Base-by-base conservation (phyloP, 2,329 filamentous ascomycete species). In the Coniochaeta sp. region DNA sequence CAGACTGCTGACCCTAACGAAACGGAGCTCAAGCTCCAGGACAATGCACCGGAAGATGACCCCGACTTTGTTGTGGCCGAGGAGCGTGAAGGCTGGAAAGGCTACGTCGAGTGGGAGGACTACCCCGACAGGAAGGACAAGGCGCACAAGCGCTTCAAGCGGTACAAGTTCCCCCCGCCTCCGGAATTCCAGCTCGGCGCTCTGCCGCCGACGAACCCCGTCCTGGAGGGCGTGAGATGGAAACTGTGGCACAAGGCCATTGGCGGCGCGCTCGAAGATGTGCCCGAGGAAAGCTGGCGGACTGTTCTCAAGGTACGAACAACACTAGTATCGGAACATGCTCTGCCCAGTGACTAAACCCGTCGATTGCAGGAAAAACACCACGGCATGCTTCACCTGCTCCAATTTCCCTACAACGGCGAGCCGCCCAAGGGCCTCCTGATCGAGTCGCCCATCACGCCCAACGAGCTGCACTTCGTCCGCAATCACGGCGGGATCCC, bases 401-500 rank as follows among this genome's bases (percentile, higher is more conserved):
- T 85, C 0, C 75, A 83, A 51, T 85, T 85, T 53, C 82, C 82
- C 0, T 85, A 84, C 63, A 85, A 85, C 33, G 81, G 81, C 0
- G 82, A 85, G 55, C 76, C 81, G 0, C 80, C 80, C 0, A 78
- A 64, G 54, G 61, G 77, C 2, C 70, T 86, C 0, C 74, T 83
- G 0, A 73, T 73, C 14, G 72, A 77, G 0, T 16, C 20, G n/a
- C 46, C 30, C 30, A 74, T 88, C 33, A 89, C 86, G 0, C 70
- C 75, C 0, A 89, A 87, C 54, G 50, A 59, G 13, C 53, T 57
- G 33, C 56, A 56, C 56, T 89, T 87, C 56, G 81, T 89, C 0
- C 74, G 86, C 7, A 89, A 89, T 53, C 86, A 89, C 55, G 85
- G 86, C 9, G 85, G 85, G 0, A 81, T 89, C 16, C 86, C 86